phyloP scores from a whole-genome alignment of 768 basidiomycete species.

The Lactarius indigo region DNA sequence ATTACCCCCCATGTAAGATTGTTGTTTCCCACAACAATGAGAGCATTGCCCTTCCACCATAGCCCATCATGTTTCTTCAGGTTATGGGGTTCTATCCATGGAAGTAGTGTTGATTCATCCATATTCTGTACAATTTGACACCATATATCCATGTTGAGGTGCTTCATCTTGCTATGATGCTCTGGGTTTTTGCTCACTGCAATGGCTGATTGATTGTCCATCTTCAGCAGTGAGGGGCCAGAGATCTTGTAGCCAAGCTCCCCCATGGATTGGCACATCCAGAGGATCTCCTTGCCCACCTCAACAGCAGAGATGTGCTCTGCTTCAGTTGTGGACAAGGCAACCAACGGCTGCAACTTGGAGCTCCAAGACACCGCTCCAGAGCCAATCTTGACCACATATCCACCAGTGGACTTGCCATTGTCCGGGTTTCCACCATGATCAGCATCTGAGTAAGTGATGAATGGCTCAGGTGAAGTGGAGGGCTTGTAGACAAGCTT shows the following conservation, averaged over 20 bases:
- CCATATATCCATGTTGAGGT: too few relatives aligned
- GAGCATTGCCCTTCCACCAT: too few relatives aligned
- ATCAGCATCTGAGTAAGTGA: slow-evolving; percentile 10
- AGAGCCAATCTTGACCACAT: neutral
- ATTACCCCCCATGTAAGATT: too few relatives aligned
- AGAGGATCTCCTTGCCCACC: neutral
- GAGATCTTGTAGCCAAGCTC: neutral
- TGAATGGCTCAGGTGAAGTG: neutral
- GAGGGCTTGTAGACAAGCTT: neutral
- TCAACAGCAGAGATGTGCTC: neutral
- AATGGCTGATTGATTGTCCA: neutral
- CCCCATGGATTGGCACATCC: neutral
- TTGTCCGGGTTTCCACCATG: slow-evolving; percentile 18
- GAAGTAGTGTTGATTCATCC: too few relatives aligned
- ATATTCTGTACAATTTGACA: too few relatives aligned
- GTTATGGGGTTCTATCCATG: too few relatives aligned
- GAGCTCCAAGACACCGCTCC: neutral
- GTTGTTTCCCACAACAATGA: too few relatives aligned
- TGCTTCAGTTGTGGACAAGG: neutral
- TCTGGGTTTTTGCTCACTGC: neutral
- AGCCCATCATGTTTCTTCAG: too few relatives aligned
- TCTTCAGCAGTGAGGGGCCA: neutral
- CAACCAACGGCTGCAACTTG: too few relatives aligned
- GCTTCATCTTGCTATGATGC: neutral
- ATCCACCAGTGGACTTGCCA: slow-evolving; percentile 5